phyloP scores from a whole-genome alignment of 345 rosid species.

The Pugionium dolabratum region DNA sequence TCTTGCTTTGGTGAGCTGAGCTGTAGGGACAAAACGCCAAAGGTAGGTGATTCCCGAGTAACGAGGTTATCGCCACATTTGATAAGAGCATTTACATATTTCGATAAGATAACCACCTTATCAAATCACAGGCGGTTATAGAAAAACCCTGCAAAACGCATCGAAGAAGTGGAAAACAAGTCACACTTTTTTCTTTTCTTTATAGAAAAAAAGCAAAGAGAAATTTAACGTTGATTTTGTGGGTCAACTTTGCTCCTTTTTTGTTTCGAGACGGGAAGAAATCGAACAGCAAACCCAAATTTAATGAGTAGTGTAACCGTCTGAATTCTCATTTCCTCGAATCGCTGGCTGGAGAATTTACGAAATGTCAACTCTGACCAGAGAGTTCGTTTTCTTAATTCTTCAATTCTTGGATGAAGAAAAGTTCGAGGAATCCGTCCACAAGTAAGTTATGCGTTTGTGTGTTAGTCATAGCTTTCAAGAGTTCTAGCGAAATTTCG shows the following conservation, averaged over 20 bases:
- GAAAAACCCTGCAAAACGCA: constrained; percentile 36
- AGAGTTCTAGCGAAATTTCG: not conserved
- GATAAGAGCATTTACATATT: constrained; percentile 2
- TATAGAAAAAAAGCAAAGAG: not conserved
- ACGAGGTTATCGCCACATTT: constrained; percentile 38
- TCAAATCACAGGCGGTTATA: constrained; percentile 38
- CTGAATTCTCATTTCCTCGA: not conserved
- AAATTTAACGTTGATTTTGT: constrained; percentile 14
- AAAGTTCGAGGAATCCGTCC: constrained; percentile 52
- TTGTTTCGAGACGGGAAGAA: constrained; percentile 28
- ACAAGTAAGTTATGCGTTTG: constrained; percentile 45
- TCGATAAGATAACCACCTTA: not conserved
- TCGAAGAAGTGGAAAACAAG: constrained; percentile 49
- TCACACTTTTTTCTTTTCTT: constrained; percentile 32
- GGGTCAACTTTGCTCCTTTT: constrained; percentile 35
- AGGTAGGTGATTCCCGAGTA: constrained; percentile 15
- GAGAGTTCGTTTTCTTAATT: constrained; percentile 66
- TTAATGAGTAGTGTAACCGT: constrained; percentile 21
- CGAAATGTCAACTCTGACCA: constrained; percentile 65
- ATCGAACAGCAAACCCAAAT: constrained; percentile 30
- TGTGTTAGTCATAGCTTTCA: not conserved
- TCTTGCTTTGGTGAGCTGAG: constrained; percentile 16
- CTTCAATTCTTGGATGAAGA: constrained; percentile 66
- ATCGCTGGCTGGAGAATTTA: not conserved
- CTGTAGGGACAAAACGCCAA: constrained; percentile 18